Evolutionary conservation across 495 filamentous ascomycete genomes (phyloP).

Genomic region (Evansstolkia leycettana): DNA sequence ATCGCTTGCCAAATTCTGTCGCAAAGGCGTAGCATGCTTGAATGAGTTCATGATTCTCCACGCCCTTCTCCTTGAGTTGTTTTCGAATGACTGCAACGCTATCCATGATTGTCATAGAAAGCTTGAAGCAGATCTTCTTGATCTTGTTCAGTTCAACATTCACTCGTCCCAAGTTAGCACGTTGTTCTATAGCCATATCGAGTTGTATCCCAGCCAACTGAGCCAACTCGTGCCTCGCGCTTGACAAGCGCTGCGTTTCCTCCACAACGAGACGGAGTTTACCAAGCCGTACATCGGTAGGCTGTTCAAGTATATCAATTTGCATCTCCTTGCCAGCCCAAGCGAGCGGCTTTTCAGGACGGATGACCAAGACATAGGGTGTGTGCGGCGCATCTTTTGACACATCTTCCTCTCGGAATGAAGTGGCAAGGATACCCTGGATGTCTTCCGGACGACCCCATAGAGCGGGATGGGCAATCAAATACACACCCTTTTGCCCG

Average conservation of each 20-base stretch:
- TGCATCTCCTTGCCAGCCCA: slow-evolving; percentile 76
- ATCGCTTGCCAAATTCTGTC: slow-evolving; percentile 93
- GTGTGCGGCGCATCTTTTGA: slow-evolving; percentile 53
- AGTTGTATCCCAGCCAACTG: slow-evolving; percentile 69
- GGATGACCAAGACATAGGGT: slow-evolving; percentile 77
- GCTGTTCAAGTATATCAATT: slow-evolving; percentile 59
- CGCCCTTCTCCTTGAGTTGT: slow-evolving; percentile 55
- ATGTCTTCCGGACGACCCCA: slow-evolving; percentile 66
- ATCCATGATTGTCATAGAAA: slow-evolving; percentile 99
- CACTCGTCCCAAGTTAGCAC: slow-evolving; percentile 86
- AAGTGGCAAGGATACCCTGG: slow-evolving; percentile 73
- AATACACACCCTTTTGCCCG: slow-evolving; percentile 59
- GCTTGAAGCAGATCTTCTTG: slow-evolving; percentile 87
- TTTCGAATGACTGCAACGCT: slow-evolving; percentile 84
- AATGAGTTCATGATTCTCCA: slow-evolving; percentile 90
- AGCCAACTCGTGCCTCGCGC: slow-evolving; percentile 63
- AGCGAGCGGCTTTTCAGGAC: slow-evolving; percentile 61
- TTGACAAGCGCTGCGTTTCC: slow-evolving; percentile 67
- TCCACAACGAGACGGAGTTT: slow-evolving; percentile 84
- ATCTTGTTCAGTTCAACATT: slow-evolving; percentile 88
- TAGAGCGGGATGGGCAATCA: slow-evolving; percentile 75
- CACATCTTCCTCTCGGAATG: slow-evolving; percentile 64
- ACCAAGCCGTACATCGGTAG: slow-evolving; percentile 74
- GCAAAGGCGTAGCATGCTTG: slow-evolving; percentile 99
- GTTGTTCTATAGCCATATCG: slow-evolving; percentile 78